A percentile compares a stretch with the other conserved stretches of the same genome.
Evolutionary conservation across 2,329 filamentous ascomycete genomes (phyloP).

Genomic region (Xylaria sp.): DNA sequence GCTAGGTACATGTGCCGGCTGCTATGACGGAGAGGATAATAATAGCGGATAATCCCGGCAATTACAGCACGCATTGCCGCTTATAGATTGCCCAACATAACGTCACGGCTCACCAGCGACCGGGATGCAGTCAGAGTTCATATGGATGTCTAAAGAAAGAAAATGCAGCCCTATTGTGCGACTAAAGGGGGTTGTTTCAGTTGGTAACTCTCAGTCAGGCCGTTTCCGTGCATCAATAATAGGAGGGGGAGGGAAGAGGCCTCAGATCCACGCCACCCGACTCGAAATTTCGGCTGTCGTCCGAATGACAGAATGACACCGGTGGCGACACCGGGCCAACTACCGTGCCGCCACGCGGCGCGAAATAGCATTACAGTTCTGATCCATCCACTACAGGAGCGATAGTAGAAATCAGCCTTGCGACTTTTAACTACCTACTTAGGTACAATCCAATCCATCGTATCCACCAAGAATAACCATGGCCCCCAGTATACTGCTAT

Average conservation of each 20-base stretch:
- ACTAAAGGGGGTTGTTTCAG: not conserved
- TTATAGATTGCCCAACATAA: not conserved
- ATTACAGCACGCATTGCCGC: not conserved
- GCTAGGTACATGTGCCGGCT: not conserved
- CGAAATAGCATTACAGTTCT: not conserved
- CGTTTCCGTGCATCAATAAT: not conserved
- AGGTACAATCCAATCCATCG: too few species aligned
- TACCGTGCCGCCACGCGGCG: not conserved
- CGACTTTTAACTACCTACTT: not conserved
- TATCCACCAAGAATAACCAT: too few species aligned
- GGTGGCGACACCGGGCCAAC: not conserved
- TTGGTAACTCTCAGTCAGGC: not conserved
- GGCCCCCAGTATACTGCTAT: too few species aligned
- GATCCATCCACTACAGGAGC: not conserved
- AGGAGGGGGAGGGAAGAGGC: too few species aligned
- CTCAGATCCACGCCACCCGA: not conserved
- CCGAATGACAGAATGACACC: not conserved
- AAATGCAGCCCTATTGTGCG: not conserved
- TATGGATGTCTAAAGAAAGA: not conserved
- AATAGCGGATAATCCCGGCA: not conserved
- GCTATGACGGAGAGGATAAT: not conserved
- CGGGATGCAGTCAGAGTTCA: not conserved
- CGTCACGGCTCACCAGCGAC: not conserved
- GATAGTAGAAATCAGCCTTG: not conserved
- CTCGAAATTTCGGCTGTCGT: not conserved